Evolutionary conservation across 768 basidiomycete genomes (phyloP).

Genomic region (Lactarius trivialis): DNA sequence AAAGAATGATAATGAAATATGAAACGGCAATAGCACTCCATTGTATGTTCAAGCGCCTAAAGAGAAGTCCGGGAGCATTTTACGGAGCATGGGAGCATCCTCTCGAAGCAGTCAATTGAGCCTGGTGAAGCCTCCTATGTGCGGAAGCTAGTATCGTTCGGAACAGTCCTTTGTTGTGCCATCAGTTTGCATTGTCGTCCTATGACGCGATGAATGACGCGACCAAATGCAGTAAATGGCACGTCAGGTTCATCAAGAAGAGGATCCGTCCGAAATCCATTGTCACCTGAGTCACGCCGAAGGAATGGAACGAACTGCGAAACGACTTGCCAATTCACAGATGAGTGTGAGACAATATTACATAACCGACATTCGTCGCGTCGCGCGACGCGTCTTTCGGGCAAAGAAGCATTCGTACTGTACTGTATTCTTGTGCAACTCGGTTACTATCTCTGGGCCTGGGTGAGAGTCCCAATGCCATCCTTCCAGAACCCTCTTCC

Average conservation of each 20-base stretch:
- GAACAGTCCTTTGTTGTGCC: background rate
- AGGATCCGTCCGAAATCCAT: background rate
- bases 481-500: constrained; percentile 15
- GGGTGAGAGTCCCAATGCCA: constrained; percentile 10
- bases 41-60: background rate
- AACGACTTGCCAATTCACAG: background rate
- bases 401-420: background rate
- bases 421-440: background rate
- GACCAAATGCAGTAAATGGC: background rate
- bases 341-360: background rate
- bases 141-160: background rate
- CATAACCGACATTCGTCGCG: constrained; percentile 16
- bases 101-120: background rate
- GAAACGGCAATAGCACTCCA: background rate
- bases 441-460: background rate
- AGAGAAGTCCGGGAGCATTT: background rate
- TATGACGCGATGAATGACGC: background rate
- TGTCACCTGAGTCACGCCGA: background rate
- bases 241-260: background rate
- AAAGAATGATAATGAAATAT: background rate
- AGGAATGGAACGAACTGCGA: too few species aligned
- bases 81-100: background rate
- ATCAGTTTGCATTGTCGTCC: background rate
- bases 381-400: constrained; percentile 11
- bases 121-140: background rate